Evolutionary conservation across 148 eudicot genomes (phyloP), one percentile per base, ranked within the genome.

Genomic region (Pharnaceum exiguum): DNA sequence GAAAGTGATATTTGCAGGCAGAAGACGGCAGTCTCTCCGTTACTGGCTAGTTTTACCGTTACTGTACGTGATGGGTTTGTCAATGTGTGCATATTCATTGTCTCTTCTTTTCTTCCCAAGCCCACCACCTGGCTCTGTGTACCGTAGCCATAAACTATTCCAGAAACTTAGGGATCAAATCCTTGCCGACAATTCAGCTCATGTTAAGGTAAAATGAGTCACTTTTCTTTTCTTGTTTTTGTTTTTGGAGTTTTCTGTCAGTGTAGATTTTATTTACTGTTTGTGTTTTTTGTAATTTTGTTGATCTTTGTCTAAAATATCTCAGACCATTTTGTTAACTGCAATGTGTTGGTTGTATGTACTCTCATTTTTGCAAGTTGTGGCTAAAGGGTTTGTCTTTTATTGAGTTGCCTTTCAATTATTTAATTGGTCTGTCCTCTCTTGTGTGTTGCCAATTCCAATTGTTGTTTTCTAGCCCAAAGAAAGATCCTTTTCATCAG

Each of bases 71-170:
- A 16, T 63, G 37, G 95, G 89, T 22, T 52, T 86, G 51, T 29
- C 83, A 53, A 60, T 76, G 27, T 81, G 75, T 35, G 78, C 72
- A 29, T 71, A 78, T 21, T 79, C 87, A 44, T 50, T 87, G 49
- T 79, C 79, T 36, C 55, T 63, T 43, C 37, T 87, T 54, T 74
- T 63, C 57, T 72, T 63, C 44, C 78, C 70, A 1, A 51, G 45
- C 59, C 73, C 79, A 37, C 67, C 64, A n/a, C 87, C 95, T 46
- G 95, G 90, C 3, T 81, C 90, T 0, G 59, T 84, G 31, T 87
- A 84, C 57, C 77, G 71, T 7, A 76, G 81, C 51, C 85, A 79
- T 53, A 62, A 79, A 57, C 58, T 84, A 38, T 87, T 87, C 56
- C 71, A 52, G 24, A 81, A 79, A 9, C 79, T 87, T 35, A 72